Evolutionary conservation across 2,329 filamentous ascomycete genomes (phyloP), one percentile per base, ranked within the genome.

Genomic region (Akanthomyces lecanii): DNA sequence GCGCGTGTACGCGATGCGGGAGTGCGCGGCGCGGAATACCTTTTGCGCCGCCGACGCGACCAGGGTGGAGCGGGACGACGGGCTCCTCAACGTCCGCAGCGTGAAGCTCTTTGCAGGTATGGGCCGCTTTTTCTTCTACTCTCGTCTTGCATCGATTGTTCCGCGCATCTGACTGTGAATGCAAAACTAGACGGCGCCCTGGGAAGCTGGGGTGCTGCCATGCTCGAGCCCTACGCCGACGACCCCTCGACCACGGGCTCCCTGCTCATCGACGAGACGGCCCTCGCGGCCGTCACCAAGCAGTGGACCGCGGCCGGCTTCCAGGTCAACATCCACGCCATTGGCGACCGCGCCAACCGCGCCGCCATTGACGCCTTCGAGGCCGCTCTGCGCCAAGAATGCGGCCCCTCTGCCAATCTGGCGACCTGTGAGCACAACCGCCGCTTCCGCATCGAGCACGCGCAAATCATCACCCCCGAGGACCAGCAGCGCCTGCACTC

Each of bases 281-380:
- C 81, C 4, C 76, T 90, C 59, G 80, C 79, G 0, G 71, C 76
- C 6, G 75, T 89, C 11, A 78, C 86, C 3, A 75, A 74, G 12
- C 72, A 81, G 33, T 91, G 88, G 88, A 82, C 86, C 18, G 73
- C 74, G 2, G 79, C 78, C 42, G 85, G 85, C 14, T 90, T 81
- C 68, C 88, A 90, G 70, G 86, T 90, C 62, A 89, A 88, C 69
- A 88, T 90, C 64, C 88, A 90, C 71, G 88, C 87, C 54, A 90
- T 90, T 63, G 88, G 88, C 10, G 88, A 91, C 71, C 78, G 84
- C 5, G 88, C 88, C 18, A 89, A 89, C 70, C 81, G 87, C 30
- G 77, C 85, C 38, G 85, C 86, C 62, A 75, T 90, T 51, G 82
- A 89, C 67, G 86, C 87, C 10, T 81, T 90, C 58, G 80, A 84